Conservation (phyloP, 371 early-diverging fungal species). For the Syncephalastrum sp. region DNA sequence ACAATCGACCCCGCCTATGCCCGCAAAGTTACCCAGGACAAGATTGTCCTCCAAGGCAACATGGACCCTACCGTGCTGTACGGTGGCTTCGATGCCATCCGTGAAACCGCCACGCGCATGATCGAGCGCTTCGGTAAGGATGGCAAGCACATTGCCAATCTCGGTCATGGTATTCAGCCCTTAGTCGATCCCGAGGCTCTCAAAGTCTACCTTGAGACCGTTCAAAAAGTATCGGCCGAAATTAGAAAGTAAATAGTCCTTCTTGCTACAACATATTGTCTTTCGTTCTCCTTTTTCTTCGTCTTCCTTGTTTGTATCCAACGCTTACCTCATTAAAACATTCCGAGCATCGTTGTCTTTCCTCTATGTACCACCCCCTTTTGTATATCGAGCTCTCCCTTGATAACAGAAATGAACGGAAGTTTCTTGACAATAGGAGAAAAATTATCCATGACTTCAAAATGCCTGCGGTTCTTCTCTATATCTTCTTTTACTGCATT, state of each 20-base stretch:
- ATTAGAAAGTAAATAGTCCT: slow-evolving; percentile 29
- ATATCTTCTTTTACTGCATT: no score
- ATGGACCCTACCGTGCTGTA: slow-evolving; percentile 90
- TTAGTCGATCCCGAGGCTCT: slow-evolving; percentile 74
- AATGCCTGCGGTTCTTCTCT: no score
- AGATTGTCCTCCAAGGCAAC: slow-evolving; percentile 91
- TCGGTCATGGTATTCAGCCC: slow-evolving; percentile 95
- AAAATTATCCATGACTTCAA: no score
- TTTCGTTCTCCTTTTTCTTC: slow-evolving; percentile 6
- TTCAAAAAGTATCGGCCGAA: slow-evolving; percentile 54
- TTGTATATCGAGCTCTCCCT: no score
- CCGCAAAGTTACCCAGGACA: slow-evolving; percentile 54
- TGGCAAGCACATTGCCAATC: slow-evolving; percentile 84
- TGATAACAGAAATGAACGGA: no score
- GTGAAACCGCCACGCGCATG: slow-evolving; percentile 77
- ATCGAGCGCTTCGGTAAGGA: slow-evolving; percentile 76
- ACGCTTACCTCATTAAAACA: no score
- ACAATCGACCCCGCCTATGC: slow-evolving; percentile 80
- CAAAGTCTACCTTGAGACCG: slow-evolving; percentile 68
- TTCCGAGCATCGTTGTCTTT: no score
- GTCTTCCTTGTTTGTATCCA: background rate
- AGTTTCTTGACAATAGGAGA: no score
- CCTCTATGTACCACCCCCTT: no score
- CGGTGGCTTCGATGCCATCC: slow-evolving; percentile 74
- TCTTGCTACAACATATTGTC: slow-evolving; percentile 1